A percentile compares a stretch with the other conserved stretches of the same genome.
These are phyloP conservation scores for Acanthochlamys bracteata DNA, from an alignment of 106 monocot species.

Conservation along the genomic window DNA sequence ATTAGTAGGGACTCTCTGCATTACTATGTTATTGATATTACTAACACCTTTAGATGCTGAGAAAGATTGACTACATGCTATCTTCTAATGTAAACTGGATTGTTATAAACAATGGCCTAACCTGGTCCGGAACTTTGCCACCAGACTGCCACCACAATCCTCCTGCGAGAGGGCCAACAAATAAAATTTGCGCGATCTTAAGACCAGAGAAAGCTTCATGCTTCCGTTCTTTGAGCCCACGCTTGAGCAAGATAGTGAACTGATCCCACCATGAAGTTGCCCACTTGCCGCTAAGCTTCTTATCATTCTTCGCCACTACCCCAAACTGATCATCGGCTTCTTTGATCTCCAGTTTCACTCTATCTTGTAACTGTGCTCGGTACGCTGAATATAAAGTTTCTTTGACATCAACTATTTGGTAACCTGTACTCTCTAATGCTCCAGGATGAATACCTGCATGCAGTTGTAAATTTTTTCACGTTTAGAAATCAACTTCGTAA, in stretches of 20 bases:
- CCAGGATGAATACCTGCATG: not conserved
- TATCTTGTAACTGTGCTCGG: not conserved
- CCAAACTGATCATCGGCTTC: not conserved
- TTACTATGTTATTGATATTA: constrained; percentile 50
- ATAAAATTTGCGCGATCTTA: constrained; percentile 17
- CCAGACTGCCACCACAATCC: constrained; percentile 28
- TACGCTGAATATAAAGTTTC: constrained; percentile 23
- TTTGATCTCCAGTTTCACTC: constrained; percentile 1
- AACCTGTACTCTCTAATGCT: not conserved
- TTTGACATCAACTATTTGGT: constrained; percentile 8
- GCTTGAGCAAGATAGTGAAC: constrained; percentile 20
- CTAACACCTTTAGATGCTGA: constrained; percentile 34
- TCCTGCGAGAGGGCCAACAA: constrained; percentile 17
- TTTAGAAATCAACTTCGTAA: too few species aligned
- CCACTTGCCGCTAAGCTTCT: constrained; percentile 4
- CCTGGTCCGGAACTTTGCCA: not conserved
- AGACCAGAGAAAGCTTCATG: constrained; percentile 23
- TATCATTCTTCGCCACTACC: not conserved
- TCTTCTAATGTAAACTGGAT: too few species aligned
- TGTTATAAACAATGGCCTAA: constrained; percentile 47
- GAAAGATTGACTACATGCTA: constrained; percentile 47
- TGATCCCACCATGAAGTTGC: constrained; percentile 33
- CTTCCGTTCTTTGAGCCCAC: constrained; percentile 27
- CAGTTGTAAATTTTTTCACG: not conserved
- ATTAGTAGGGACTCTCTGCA: constrained; percentile 60